Evolutionary conservation across 768 basidiomycete genomes (phyloP).

Genomic region (Agaricus blazei): DNA sequence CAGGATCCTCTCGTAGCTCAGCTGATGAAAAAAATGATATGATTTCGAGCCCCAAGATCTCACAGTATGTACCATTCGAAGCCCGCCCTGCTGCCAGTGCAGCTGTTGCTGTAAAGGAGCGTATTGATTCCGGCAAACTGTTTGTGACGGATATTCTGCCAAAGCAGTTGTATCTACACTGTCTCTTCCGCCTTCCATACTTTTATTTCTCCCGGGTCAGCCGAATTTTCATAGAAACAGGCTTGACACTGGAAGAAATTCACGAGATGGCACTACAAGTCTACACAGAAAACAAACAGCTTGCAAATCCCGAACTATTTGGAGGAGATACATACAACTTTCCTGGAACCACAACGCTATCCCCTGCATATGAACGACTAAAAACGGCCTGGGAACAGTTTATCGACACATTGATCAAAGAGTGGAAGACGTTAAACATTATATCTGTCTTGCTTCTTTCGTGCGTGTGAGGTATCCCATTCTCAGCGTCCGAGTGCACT

Average conservation of each 20-base stretch:
- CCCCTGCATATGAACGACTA: not conserved
- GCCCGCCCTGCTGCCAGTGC: too few species aligned
- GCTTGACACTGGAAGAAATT: not conserved
- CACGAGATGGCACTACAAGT: constrained; percentile 4
- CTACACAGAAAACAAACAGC: not conserved
- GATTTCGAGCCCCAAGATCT: too few species aligned
- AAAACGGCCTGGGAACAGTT: constrained; percentile 24
- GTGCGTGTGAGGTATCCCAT: not conserved
- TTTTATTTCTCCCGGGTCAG: constrained; percentile 13
- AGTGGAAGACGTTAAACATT: constrained; percentile 25
- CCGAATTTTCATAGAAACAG: constrained; percentile 10
- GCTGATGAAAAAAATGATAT: too few species aligned
- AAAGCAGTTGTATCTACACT: constrained; percentile 5
- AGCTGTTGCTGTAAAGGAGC: too few species aligned
- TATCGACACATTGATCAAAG: constrained; percentile 20
- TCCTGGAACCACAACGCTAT: too few species aligned
- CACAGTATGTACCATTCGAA: too few species aligned
- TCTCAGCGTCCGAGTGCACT: not conserved
- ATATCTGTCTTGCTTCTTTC: constrained; percentile 20
- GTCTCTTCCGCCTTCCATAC: constrained; percentile 10
- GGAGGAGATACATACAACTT: not conserved
- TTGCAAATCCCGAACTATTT: not conserved
- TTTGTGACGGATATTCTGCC: not conserved
- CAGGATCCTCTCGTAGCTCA: too few species aligned
- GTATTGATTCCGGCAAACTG: too few species aligned